Conservation (phyloP, 2,329 filamentous ascomycete genomes). For the Aspergillus vadensis region DNA sequence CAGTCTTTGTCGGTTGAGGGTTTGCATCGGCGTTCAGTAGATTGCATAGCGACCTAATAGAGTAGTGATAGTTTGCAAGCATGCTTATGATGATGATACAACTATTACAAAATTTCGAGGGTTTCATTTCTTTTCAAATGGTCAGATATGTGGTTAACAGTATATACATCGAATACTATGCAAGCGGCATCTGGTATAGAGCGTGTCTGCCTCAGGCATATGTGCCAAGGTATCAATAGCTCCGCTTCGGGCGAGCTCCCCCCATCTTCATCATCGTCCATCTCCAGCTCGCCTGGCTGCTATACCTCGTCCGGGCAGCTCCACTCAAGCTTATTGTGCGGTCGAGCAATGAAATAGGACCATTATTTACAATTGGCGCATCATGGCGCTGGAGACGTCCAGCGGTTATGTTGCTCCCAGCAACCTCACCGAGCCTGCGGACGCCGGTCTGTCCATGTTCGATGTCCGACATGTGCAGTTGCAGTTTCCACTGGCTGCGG, state of each 20-base stretch:
- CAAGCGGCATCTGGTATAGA: background rate
- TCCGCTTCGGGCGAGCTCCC: constrained; percentile 18
- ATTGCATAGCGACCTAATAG: background rate
- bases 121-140: too few relatives aligned
- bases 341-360: constrained; percentile 34
- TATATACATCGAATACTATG: too few relatives aligned
- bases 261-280: constrained; percentile 9
- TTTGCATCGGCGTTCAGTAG: constrained; percentile 2
- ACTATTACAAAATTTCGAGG: background rate
- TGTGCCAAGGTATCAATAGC: constrained; percentile 12
- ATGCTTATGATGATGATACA: background rate
- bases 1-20: background rate
- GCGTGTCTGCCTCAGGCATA: constrained; percentile 6
- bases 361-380: constrained; percentile 35
- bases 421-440: constrained; percentile 61
- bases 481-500: constrained; percentile 89
- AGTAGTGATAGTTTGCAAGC: background rate
- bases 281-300: background rate
- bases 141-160: too few relatives aligned
- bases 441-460: constrained; percentile 80
- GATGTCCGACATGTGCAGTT: constrained; percentile 90
- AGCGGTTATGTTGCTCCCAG: constrained; percentile 72
- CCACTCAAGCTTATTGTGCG: constrained; percentile 23
- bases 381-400: constrained; percentile 70
- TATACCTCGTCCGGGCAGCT: constrained; percentile 17